Base-by-base conservation (phyloP, 768 basidiomycete genomes). In the Kwoniella sp. region DNA sequence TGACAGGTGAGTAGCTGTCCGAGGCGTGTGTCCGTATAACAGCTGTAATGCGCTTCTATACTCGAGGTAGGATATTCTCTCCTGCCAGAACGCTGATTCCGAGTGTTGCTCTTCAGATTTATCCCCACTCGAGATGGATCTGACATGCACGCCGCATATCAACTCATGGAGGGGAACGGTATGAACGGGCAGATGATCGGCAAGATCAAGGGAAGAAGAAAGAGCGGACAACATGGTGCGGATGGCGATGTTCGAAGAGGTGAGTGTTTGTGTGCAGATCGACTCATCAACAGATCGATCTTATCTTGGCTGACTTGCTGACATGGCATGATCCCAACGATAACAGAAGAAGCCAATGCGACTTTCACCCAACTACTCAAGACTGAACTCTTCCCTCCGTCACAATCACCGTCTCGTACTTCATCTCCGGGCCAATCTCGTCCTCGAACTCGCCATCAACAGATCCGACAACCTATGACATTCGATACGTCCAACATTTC, bases 401-500 rank as follows among this genome's bases (percentile, higher is more conserved):
- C 64, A 50, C 68, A 63, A 36, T 61, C 71, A 55, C 63, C 64
- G 49, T 69, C 73, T 49, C 58, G 69, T 22, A 61, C 61, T 19
- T 22, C 61, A 48, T 65, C 72, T 17, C 68, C 68, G 22, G 58
- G 40, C 15, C 30, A 57, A 24, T 53, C 17, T 57, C 70, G 49
- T 53, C 37, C 62, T 21, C 58, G 48, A 80, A 79, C 53, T 58
- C 68, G 64, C 50, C 65, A 64, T 63, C 69, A 68, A 37, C 71
- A 61, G 30, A 58, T 69, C 68, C 58, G 65, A 53, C 79, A 70
- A 67, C 68, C 64, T 56, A 76, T 74, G 78, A 79, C 64, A 68
- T 92, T 82, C 87, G 83, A 64, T 85, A 88, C 26, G 86, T 91
- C 64, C 82, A 91, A 21, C 86, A 90, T 76, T 85, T 86, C 37